A percentile compares a stretch with the other conserved stretches of the same genome.
Evolutionary conservation across 352 stramenopile species (phyloP).

Genomic region (Phytophthora agathidicida): DNA sequence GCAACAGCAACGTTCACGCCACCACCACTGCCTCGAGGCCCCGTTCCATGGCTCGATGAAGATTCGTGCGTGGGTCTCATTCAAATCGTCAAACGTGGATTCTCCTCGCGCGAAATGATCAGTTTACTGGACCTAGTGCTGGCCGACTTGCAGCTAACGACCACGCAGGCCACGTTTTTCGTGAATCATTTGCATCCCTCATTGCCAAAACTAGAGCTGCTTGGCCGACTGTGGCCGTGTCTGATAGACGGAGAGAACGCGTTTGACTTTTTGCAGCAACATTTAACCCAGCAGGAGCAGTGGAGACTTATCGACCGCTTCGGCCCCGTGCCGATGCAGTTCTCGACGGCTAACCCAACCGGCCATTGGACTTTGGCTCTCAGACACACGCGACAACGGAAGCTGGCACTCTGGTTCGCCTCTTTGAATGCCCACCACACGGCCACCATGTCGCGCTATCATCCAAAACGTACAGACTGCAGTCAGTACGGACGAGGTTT

Average conservation of each 20-base stretch:
- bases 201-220: slow-evolving; percentile 59
- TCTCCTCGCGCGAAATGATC: slow-evolving; percentile 57
- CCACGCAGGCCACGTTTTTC: slow-evolving; percentile 45
- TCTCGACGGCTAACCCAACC: slow-evolving; percentile 64
- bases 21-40: slow-evolving; percentile 31
- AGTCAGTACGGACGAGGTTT: slow-evolving; percentile 63
- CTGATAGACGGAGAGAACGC: slow-evolving; percentile 55
- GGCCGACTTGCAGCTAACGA: slow-evolving; percentile 59
- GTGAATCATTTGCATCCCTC: slow-evolving; percentile 38
- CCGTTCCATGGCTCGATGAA: slow-evolving; percentile 33
- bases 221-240: slow-evolving; percentile 61
- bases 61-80: slow-evolving; percentile 47
- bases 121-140: slow-evolving; percentile 56
- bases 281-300: slow-evolving; percentile 50
- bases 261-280: slow-evolving; percentile 56
- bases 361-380: slow-evolving; percentile 64
- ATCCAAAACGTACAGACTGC: slow-evolving; percentile 60
- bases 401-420: slow-evolving; percentile 73
- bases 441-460: slow-evolving; percentile 20
- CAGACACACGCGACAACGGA: slow-evolving; percentile 57
- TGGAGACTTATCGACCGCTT: slow-evolving; percentile 63
- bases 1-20: slow-evolving; percentile 52
- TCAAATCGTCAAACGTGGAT: slow-evolving; percentile 48
- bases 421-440: slow-evolving; percentile 61
- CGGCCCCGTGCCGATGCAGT: slow-evolving; percentile 54